These are phyloP conservation scores for Hibiscus tridactylites DNA, from an alignment of 345 rosid species.

Conservation along the genomic window DNA sequence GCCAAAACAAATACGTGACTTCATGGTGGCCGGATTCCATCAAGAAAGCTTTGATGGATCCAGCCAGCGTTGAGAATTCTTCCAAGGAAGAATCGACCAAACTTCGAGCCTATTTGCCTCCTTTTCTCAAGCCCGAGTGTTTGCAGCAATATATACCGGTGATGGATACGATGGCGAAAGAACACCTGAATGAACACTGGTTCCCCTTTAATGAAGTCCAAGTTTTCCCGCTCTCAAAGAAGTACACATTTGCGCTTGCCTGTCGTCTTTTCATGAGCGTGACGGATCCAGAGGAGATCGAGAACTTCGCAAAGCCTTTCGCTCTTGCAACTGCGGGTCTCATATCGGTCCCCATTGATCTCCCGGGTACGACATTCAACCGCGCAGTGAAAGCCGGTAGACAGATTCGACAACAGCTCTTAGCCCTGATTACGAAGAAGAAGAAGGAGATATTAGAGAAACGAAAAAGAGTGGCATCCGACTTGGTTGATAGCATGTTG, in stretches of 20 bases:
- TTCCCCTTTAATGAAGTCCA: conserved; percentile 13
- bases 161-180: conserved; percentile 28
- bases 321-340: conserved; percentile 17
- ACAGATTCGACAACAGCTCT: conserved; percentile 11
- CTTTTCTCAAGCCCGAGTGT: conserved; percentile 20
- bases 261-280: conserved; percentile 24
- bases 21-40: conserved; percentile 28
- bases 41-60: conserved; percentile 17
- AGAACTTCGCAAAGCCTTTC: conserved; percentile 12
- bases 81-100: conserved; percentile 13
- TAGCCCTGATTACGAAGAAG: conserved; percentile 12
- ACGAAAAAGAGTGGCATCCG: background rate
- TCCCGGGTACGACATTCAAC: conserved; percentile 22
- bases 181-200: conserved; percentile 20
- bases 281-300: conserved; percentile 7
- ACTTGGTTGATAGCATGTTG: conserved; percentile 13
- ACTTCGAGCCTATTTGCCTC: conserved; percentile 12
- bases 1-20: conserved; percentile 25
- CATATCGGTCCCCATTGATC: conserved; percentile 24
- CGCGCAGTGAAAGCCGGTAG: conserved; percentile 18
- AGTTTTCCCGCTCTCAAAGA: conserved; percentile 21
- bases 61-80: background rate
- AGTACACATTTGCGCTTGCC: conserved; percentile 23
- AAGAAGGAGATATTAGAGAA: conserved; percentile 14
- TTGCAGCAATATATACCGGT: conserved; percentile 18